These are phyloP conservation scores for Hypomontagnella monticulosa DNA, from an alignment of 495 filamentous ascomycete species.

Conservation along the genomic window DNA sequence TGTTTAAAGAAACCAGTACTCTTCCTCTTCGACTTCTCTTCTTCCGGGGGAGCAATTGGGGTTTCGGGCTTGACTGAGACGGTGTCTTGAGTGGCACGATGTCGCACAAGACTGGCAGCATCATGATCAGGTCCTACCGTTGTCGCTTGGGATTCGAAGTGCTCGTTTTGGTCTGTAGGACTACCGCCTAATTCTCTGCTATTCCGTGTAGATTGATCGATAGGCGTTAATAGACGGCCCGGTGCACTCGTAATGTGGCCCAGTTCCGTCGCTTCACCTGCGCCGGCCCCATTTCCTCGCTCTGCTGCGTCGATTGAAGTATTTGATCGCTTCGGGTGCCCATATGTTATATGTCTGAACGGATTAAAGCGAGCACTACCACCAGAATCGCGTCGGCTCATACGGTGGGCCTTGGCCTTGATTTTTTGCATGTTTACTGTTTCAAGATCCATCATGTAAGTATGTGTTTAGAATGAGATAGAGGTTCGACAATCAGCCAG, in stretches of 20 bases:
- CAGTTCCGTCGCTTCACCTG: constrained; percentile 19
- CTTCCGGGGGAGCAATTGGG: constrained; percentile 14
- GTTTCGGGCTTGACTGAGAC: not conserved
- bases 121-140: constrained; percentile 30
- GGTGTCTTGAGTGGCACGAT: constrained; percentile 21
- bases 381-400: constrained; percentile 42
- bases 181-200: constrained; percentile 32
- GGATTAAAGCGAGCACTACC: constrained; percentile 46
- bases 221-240: constrained; percentile 31
- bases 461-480: constrained; percentile 8
- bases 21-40: constrained; percentile 50
- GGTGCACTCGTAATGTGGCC: constrained; percentile 38
- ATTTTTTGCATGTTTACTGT: constrained; percentile 50
- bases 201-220: constrained; percentile 27
- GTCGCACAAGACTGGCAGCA: constrained; percentile 12
- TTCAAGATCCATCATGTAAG: constrained; percentile 45
- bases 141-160: constrained; percentile 39
- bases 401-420: constrained; percentile 45
- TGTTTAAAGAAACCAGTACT: constrained; percentile 52
- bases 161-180: constrained; percentile 29
- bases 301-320: constrained; percentile 38
- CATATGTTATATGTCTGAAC: constrained; percentile 46
- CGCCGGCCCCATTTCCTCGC: constrained; percentile 21
- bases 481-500: not conserved
- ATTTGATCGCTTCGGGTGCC: constrained; percentile 32